Evolutionary conservation across 169 alveolate species (phyloP), one percentile per base, ranked within the genome.

Genomic region (Plasmodium inui): DNA sequence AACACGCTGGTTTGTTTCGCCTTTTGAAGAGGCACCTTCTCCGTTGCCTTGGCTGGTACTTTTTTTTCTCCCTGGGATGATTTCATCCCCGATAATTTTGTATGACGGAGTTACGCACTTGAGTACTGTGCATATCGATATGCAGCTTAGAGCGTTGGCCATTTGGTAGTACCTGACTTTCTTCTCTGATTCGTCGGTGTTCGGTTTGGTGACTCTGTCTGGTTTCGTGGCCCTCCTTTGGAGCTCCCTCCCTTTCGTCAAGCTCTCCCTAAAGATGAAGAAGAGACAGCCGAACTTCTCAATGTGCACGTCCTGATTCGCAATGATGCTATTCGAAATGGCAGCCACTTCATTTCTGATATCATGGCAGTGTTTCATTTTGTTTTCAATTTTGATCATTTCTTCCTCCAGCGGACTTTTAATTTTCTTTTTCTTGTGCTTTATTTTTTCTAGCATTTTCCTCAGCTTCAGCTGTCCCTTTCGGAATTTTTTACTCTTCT

Each of bases 21-120:
- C 61, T 50, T 9, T 50, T 50, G 22, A 50, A 50, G 61, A 50
- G 19, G 9, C 14, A 32, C 9, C 10, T 26, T 37, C 30, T 14
- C 14, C 46, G 17, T 55, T 82, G 7, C 44, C 12, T 57, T 26
- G 57, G 22, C 10, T 50, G 61, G 6, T 26, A 26, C 70, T 12
- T 32, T 6, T 34, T 6, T 30, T 17, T 4, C 19, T 80, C 53
- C 78, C 61, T 57, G 34, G 14, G 10, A 10, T 6, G 12, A 44
- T 57, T 30, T 74, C 88, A 19, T 26, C 57, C 5, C 26, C 44
- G n/a, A 71, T 44, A 81, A 90, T 81, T 81, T 90, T 90, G 44
- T 90, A 90, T 8, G 92, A 81, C 19, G 95, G 95, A 3, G 95
- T 90, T 44, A 90, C 39, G 39, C 67, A 73, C 39, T 90, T 90